A percentile compares a stretch with the other conserved stretches of the same genome.
Conservation (phyloP, 2,329 filamentous ascomycete species). For the Epichloe elymi region DNA sequence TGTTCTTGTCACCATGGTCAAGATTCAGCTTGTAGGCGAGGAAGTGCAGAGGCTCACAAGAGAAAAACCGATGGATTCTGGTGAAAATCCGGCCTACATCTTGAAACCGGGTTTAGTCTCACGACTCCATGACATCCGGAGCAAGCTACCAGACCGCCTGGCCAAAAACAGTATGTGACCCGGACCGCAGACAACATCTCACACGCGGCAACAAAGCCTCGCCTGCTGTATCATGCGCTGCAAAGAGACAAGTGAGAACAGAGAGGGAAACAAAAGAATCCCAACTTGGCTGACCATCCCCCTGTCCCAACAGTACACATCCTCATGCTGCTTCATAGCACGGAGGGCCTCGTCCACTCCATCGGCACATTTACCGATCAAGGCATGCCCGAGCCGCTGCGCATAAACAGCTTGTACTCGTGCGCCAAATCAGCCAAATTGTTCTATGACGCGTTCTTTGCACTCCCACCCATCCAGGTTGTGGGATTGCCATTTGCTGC, state of each 20-base stretch:
- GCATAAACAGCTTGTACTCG: constrained; percentile 23
- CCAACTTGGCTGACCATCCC: not conserved
- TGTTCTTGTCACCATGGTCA: constrained; percentile 25
- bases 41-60: constrained; percentile 21
- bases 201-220: too few relatives aligned
- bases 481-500: constrained; percentile 20
- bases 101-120: constrained; percentile 19
- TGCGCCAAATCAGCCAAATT: constrained; percentile 21
- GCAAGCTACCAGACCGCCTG: constrained; percentile 12
- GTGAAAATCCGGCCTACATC: constrained; percentile 18
- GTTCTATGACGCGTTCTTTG: constrained; percentile 25
- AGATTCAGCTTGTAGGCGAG: constrained; percentile 27
- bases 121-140: constrained; percentile 15
- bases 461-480: constrained; percentile 16
- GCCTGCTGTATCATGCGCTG: too few relatives aligned
- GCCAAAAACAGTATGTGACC: constrained; percentile 15
- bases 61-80: constrained; percentile 16
- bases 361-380: constrained; percentile 19
- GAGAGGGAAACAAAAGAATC: too few relatives aligned
- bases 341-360: constrained; percentile 20
- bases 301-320: constrained; percentile 14
- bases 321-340: constrained; percentile 16
- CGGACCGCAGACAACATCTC: not conserved
- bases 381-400: constrained; percentile 17
- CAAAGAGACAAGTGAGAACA: too few relatives aligned